Evolutionary conservation across 495 filamentous ascomycete genomes (phyloP).

Genomic region (Aspergillus mulundensis): DNA sequence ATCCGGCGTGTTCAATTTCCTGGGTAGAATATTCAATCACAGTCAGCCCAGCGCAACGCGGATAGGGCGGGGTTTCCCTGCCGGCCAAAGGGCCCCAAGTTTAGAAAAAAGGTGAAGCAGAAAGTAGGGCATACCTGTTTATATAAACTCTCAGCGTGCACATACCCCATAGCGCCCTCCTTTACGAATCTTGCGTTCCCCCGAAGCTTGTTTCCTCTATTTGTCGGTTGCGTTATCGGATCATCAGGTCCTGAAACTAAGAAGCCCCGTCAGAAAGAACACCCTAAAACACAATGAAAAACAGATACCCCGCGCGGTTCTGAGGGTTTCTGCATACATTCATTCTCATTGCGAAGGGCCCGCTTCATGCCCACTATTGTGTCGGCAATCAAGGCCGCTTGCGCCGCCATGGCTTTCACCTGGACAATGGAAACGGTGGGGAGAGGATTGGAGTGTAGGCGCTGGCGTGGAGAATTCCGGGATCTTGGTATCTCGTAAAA

Average conservation of each 20-base stretch:
- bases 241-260: conserved; percentile 85
- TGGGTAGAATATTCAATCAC: conserved; percentile 28
- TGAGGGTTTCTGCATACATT: conserved; percentile 39
- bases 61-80: neutral
- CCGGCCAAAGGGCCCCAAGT: neutral
- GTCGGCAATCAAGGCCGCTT: conserved; percentile 65
- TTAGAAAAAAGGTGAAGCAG: neutral
- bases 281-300: neutral
- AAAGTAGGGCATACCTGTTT: conserved; percentile 60
- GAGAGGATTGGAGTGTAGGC: conserved; percentile 3
- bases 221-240: conserved; percentile 71
- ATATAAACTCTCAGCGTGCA: conserved; percentile 71
- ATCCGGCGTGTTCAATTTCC: conserved; percentile 81
- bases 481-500: neutral
- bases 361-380: conserved; percentile 75
- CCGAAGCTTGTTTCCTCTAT: conserved; percentile 89
- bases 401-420: conserved; percentile 59
- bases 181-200: conserved; percentile 75
- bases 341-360: conserved; percentile 58
- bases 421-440: conserved; percentile 1
- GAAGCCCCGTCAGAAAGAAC: conserved; percentile 8
- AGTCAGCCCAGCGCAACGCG: conserved; percentile 1
- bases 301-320: too few relatives aligned
- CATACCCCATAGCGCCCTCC: conserved; percentile 66
- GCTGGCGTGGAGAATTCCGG: neutral